phyloP scores from a whole-genome alignment of 495 filamentous ascomycete species.

The Tricharina praecox region DNA sequence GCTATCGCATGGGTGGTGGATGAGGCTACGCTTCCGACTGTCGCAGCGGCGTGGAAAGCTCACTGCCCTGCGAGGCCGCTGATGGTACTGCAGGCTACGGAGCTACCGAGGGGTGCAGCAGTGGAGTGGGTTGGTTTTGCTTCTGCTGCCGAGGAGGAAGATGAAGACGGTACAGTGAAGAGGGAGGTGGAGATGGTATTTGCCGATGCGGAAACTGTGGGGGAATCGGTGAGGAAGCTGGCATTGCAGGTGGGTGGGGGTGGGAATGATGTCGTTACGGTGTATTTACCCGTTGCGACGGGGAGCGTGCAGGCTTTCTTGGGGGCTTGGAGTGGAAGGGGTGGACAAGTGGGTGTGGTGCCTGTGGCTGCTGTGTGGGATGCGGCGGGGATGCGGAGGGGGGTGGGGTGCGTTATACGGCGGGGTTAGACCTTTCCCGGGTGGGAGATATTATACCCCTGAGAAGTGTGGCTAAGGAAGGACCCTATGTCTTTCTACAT shows the following conservation, averaged over 20 bases:
- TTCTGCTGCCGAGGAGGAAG: not conserved
- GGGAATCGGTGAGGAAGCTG: slow-evolving; percentile 44
- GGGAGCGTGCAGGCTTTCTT: not conserved
- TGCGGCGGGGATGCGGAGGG: not conserved
- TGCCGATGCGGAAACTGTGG: slow-evolving; percentile 62
- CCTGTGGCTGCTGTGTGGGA: slow-evolving; percentile 1
- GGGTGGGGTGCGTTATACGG: not conserved
- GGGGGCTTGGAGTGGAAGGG: not conserved
- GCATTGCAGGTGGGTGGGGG: not conserved
- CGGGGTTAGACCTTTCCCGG: too few relatives aligned
- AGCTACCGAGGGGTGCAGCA: not conserved
- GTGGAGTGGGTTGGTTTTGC: slow-evolving; percentile 5
- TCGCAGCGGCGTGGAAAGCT: slow-evolving; percentile 36
- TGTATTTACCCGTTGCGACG: not conserved
- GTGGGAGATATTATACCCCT: too few relatives aligned
- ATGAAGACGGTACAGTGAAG: slow-evolving; percentile 69
- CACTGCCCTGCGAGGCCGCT: not conserved
- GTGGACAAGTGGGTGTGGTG: not conserved
- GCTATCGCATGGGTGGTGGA: slow-evolving; percentile 45
- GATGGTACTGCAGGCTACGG: not conserved
- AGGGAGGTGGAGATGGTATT: slow-evolving; percentile 34
- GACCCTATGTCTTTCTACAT: too few relatives aligned
- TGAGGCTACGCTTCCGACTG: slow-evolving; percentile 28
- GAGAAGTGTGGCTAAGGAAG: too few relatives aligned
- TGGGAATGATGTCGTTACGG: not conserved